Base-by-base conservation (phyloP, 2,329 filamentous ascomycete genomes). In the Cladosporium halotolerans region DNA sequence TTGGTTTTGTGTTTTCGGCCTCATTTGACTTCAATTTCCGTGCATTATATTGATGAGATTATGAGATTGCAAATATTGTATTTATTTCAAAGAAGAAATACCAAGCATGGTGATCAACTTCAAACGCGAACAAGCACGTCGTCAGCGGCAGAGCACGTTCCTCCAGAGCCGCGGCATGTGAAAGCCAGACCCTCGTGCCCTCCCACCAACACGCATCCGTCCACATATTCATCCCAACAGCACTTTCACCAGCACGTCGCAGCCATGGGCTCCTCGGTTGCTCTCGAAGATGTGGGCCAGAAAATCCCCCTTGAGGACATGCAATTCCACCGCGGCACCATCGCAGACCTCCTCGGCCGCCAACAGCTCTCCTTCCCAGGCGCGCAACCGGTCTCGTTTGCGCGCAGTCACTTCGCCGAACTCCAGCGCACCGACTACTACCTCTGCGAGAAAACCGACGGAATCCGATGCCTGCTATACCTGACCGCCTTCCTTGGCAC, bases 381-480 rank as follows among this genome's bases (percentile, higher is more conserved):
- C 64, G 92, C 93, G 48, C 93, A 99, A 70, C 93, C 93, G 11
- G 91, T 99, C 59, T 95, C 89, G 66, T 99, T 99, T 68, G 79
- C 88, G 52, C 79, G 86, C 54, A 79, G 82, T 62, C 93, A 99
- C 70, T 72, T 97, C 9, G 75, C 83, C n/a, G 90, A 95, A 73
- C 79, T 99, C 34, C 83, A 85, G 57, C 78, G 79, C 55, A 79
- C 87, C 66, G 93, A 97, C 72, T 99, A 97, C 75, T 99, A 91
- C 68, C 87, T 99, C 59, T 96, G 92, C 76, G 93, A 99, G 73
- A 99, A 99, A 75, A 96, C 92, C 1, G 93, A 99, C 68, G 93
- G 93, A 52, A 89, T 97, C 58, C 84, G 93, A 58, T 96, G 95
- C 70, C 81, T 99, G n/a, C 81, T 99, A 59, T 97, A 95, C 76